Evolutionary conservation across 129 eudicot genomes (phyloP).

Genomic region (Lonicera japonica): DNA sequence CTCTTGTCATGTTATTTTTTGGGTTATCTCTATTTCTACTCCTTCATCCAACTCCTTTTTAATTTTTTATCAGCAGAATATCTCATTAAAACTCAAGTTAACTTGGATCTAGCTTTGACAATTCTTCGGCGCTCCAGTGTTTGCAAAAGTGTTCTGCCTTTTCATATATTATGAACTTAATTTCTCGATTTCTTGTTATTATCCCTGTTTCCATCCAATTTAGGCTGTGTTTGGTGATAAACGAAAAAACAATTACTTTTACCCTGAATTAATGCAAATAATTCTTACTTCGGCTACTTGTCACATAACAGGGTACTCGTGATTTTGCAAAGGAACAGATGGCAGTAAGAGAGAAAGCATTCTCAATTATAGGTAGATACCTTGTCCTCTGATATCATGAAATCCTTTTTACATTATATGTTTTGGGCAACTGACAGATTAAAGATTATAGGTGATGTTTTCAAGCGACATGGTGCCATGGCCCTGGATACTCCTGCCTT

Average conservation of each 20-base stretch:
- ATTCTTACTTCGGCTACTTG: not conserved
- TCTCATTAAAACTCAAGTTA: no score
- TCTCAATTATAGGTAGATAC: slow-evolving; percentile 38
- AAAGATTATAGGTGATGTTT: slow-evolving; percentile 52
- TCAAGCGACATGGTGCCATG: slow-evolving; percentile 85
- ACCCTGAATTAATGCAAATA: not conserved
- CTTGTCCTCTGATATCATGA: not conserved
- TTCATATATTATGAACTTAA: not conserved
- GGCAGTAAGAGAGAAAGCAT: slow-evolving; percentile 84
- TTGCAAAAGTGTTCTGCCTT: not conserved
- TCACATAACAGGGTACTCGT: slow-evolving; percentile 70
- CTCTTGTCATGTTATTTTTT: no score
- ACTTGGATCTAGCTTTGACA: not conserved
- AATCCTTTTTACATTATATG: no score
- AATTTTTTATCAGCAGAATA: no score
- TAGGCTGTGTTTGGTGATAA: not conserved
- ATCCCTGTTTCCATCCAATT: not conserved
- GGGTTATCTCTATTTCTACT: no score
- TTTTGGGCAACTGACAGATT: slow-evolving; percentile 21
- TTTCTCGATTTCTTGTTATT: not conserved
- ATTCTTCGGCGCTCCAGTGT: not conserved
- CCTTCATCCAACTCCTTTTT: no score
- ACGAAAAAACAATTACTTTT: not conserved
- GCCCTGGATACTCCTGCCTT: slow-evolving; percentile 96
- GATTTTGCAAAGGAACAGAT: slow-evolving; percentile 95